Base-by-base conservation (phyloP, 2,329 filamentous ascomycete genomes). In the Penicillium paneum region DNA sequence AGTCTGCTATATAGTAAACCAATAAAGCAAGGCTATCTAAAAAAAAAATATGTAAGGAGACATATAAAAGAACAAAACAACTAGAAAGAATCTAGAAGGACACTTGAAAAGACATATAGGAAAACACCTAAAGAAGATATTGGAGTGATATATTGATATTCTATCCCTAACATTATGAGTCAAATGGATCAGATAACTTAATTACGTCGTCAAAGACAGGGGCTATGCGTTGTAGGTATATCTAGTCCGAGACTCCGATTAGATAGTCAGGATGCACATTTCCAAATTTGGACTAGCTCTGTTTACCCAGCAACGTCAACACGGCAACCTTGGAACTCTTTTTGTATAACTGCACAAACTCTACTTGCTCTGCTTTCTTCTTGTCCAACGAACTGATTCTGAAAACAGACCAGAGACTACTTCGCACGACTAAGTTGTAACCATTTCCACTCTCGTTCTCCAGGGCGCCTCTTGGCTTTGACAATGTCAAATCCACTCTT, bases 401-500 rank as follows among this genome's bases (percentile, higher is more conserved):
- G 19, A 47, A 35, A 42, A 41, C 11, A 58, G 45, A 47, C 51
- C 31, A 45, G 45, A 17, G 39, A 41, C 17, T 36, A n/a, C 5
- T 11, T 32, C 0, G 26, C 17, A 45, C 38, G n/a, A 44, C 21
- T 24, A 46, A 24, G 21, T 24, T 24, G 21, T 24, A 24, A 26
- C 29, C 15, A 10, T 56, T 42, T 43, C 31, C 45, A 49, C 35
- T 38, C 13, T 19, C 17, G 17, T 10, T 52, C 36, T 13, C 15
- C 13, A 17, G 21, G 24, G 39, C 13, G 11, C 50, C 36, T 21
- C 47, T 40, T 47, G 34, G 34, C 51, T 47, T 49, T 24, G 44
- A 56, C 32, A 49, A 77, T 76, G 73, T 66, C 73, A 51, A 70
- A 70, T 52, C 73, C 74, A 48, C 61, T 77, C 31, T 75, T 71